These are phyloP conservation scores for Chlorella sp. DNA, from an alignment of 139 green algal genomes.

Conservation along the genomic window DNA sequence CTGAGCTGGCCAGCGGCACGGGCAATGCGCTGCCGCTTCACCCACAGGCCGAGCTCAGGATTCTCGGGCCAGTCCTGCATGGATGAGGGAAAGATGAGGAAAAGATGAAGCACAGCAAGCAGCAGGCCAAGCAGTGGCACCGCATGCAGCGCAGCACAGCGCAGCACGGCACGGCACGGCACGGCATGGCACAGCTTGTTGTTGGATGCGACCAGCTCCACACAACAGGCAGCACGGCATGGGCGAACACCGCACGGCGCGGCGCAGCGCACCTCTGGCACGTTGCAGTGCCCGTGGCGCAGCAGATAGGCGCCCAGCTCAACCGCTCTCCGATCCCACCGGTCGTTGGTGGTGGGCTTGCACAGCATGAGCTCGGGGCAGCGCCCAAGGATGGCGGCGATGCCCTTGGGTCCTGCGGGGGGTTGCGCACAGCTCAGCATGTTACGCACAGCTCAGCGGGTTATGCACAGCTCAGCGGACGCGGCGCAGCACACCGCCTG, in stretches of 20 bases:
- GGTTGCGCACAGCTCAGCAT: too few relatives aligned
- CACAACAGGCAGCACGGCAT: neutral
- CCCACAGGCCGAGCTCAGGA: conserved; percentile 62
- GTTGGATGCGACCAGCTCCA: too few relatives aligned
- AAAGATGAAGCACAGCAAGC: neutral
- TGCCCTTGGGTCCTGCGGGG: conserved; percentile 49
- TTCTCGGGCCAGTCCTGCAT: conserved; percentile 48
- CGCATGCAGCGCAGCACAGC: too few relatives aligned
- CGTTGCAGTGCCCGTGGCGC: conserved; percentile 64
- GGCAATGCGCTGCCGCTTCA: conserved; percentile 54
- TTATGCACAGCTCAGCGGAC: too few relatives aligned
- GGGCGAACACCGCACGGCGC: neutral
- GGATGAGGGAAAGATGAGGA: neutral
- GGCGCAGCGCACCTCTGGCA: conserved; percentile 48
- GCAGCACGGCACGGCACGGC: too few relatives aligned
- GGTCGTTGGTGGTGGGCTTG: conserved; percentile 67
- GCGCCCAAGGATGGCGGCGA: conserved; percentile 52
- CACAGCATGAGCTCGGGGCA: conserved; percentile 69
- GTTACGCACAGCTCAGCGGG: too few relatives aligned
- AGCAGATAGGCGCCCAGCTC: conserved; percentile 60
- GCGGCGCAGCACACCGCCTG: too few relatives aligned
- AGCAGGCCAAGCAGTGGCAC: too few relatives aligned
- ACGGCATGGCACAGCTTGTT: too few relatives aligned
- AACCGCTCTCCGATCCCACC: conserved; percentile 67
- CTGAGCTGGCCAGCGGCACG: conserved; percentile 49